A percentile compares a stretch with the other conserved stretches of the same genome.
phyloP scores from a whole-genome alignment of 2,329 filamentous ascomycete species.

The Microcyclospora pomicola region DNA sequence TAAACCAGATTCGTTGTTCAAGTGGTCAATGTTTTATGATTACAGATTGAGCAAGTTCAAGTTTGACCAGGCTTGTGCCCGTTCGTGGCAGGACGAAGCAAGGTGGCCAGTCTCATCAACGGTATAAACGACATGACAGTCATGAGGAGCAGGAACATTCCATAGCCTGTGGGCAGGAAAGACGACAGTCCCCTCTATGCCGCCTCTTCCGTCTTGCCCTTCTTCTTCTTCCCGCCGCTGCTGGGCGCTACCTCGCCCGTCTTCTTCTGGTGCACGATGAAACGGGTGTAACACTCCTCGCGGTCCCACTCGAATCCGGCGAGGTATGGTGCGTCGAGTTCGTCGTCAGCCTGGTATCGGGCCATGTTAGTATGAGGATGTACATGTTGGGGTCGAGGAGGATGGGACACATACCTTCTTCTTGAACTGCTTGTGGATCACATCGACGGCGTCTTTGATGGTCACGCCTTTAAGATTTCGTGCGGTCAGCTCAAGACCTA shows the following conservation, averaged over 20 bases:
- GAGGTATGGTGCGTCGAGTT: conserved; percentile 75
- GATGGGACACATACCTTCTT: conserved; percentile 57
- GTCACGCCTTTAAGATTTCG: conserved; percentile 90
- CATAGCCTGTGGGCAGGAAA: too few relatives aligned
- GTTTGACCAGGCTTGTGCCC: too few relatives aligned
- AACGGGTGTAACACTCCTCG: conserved; percentile 75
- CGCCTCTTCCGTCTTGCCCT: conserved; percentile 20
- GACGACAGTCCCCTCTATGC: conserved; percentile 5
- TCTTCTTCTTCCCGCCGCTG: conserved; percentile 48
- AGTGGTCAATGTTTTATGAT: too few relatives aligned
- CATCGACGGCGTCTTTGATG: conserved; percentile 91
- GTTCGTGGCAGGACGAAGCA: too few relatives aligned
- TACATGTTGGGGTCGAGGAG: not conserved
- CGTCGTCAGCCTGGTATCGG: conserved; percentile 62
- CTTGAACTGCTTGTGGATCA: conserved; percentile 92
- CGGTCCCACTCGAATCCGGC: conserved; percentile 94
- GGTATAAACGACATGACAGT: not conserved
- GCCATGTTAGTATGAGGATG: conserved; percentile 1
- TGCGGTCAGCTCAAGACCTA: conserved; percentile 76
- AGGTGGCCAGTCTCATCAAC: not conserved
- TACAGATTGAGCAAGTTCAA: too few relatives aligned
- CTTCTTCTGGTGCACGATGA: conserved; percentile 76
- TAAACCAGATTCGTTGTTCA: too few relatives aligned
- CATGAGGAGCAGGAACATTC: not conserved
- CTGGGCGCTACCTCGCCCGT: conserved; percentile 42